Percentiles rank a stretch among this genome's conserved stretches.
Conservation (phyloP, 805 yeast species). For the Sugiyamaella chiloensis region DNA sequence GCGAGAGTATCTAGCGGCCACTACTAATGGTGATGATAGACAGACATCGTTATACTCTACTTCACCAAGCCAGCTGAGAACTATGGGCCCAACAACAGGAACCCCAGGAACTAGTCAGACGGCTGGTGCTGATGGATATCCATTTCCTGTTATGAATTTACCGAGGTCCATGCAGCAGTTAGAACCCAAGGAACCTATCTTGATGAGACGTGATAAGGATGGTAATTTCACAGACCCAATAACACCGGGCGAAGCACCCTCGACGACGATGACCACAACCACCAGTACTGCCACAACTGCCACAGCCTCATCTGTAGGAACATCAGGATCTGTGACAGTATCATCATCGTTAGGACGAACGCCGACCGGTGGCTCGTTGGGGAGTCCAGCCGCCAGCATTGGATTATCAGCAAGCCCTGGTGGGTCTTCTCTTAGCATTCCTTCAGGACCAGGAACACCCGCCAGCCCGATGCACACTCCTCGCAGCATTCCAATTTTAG, state of each 20-base stretch:
- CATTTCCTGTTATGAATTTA: conserved; percentile 34
- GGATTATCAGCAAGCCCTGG: no score
- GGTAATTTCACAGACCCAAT: conserved; percentile 30
- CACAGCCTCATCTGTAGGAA: background rate
- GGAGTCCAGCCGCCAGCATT: conserved; percentile 17
- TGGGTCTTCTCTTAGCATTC: conserved; percentile 25
- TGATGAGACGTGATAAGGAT: conserved; percentile 51
- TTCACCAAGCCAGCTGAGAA: conserved; percentile 1
- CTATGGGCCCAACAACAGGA: background rate
- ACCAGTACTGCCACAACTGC: conserved; percentile 4
- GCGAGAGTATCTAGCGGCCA: conserved; percentile 47
- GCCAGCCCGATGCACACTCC: conserved; percentile 17
- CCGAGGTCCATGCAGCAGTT: conserved; percentile 70
- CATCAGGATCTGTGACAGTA: background rate
- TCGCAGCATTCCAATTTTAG: conserved; percentile 11
- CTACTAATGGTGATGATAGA: conserved; percentile 46
- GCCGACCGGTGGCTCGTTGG: conserved; percentile 3
- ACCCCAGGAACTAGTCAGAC: background rate
- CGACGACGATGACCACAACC: background rate
- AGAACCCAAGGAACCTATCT: conserved; percentile 72
- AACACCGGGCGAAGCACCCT: conserved; percentile 4
- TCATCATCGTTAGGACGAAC: background rate
- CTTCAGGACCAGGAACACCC: conserved; percentile 25
- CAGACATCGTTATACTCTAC: conserved; percentile 4
- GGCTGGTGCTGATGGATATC: conserved; percentile 20